Percentiles rank a stretch among this genome's conserved stretches.
These are phyloP conservation scores for Candida ipomoeae DNA, from an alignment of 805 yeast genomes.

Conservation along the genomic window DNA sequence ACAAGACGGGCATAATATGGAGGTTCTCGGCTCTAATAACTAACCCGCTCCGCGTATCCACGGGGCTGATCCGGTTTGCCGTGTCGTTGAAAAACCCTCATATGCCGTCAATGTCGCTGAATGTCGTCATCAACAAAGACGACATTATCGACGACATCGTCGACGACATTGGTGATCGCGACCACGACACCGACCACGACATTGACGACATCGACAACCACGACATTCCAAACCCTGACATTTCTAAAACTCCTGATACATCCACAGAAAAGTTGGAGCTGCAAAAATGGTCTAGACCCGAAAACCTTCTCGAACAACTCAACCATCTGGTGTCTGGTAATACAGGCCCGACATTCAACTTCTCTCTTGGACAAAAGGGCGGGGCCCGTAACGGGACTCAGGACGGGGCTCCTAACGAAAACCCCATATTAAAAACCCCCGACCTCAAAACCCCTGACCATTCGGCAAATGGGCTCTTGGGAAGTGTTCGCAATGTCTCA, in stretches of 20 bases:
- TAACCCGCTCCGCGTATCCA: conserved; percentile 5
- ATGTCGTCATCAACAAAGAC: background rate
- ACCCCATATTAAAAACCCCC: background rate
- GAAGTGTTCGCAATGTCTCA: background rate
- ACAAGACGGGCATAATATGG: conserved; percentile 20
- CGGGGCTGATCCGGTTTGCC: conserved; percentile 6
- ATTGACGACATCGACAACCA: background rate
- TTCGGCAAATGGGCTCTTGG: background rate
- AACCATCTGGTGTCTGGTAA: conserved; percentile 1
- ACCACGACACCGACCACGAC: background rate
- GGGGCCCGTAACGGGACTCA: too few relatives aligned
- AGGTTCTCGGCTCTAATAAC: conserved; percentile 22
- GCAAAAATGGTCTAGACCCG: background rate
- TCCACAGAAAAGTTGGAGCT: background rate
- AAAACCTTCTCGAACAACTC: conserved; percentile 12
- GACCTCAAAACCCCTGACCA: background rate
- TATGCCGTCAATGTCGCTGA: background rate
- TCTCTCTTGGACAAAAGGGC: background rate
- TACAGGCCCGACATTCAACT: background rate
- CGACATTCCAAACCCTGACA: too few relatives aligned
- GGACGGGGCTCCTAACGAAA: background rate
- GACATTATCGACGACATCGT: background rate
- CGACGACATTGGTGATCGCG: background rate
- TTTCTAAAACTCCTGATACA: too few relatives aligned
- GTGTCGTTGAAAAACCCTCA: conserved; percentile 7